Evolutionary conservation across 2,329 filamentous ascomycete species (phyloP), one percentile per base, ranked within the genome.

Genomic region (Scedosporium boydii): DNA sequence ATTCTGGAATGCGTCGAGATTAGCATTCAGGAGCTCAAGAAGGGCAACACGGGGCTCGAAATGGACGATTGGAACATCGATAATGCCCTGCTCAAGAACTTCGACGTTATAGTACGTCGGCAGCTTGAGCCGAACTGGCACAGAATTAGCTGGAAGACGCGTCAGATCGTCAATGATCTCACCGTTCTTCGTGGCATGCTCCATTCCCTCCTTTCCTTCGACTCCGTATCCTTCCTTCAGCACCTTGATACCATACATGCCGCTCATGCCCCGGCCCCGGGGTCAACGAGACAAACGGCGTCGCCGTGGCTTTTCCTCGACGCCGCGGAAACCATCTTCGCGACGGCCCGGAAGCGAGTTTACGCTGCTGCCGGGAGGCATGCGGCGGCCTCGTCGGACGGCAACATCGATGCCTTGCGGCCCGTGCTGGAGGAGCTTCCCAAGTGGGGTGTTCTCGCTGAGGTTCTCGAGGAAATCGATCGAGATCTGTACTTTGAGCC

Each of bases 91-190:
- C 89, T 97, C 67, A 90, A 89, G 70, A 96, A 92, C 69, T 99
- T 99, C 72, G 95, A 98, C 72, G 80, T 90, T 64, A 88, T 93
- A 62, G 87, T 99, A 59, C 84, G 93, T 65, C 84, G 93, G 63
- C 95, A 99, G 73, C 79, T 99, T 18, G 93, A 98, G 70, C 93
- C 93, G 4, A 93, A 98, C 63, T 99, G 95, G 95, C 95, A 99
- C 77, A 86, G 95, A 61, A 90, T 96, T 60, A 97, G 90, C 73
- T 96, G 90, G 82, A 92, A 95, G 74, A 98, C 93, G 2, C 91
- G 89, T 69, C 93, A 97, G 74, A 96, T 99, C 67, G 93, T 96
- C 63, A 89, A 87, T 69, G 95, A 98, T 71, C 74, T 99, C 67
- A 89, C 88, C 0, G 87, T 96, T 18, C 80, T 99, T 44, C 85